phyloP scores from a whole-genome alignment of 345 rosid genomes.

The Nephelium lappaceum region DNA sequence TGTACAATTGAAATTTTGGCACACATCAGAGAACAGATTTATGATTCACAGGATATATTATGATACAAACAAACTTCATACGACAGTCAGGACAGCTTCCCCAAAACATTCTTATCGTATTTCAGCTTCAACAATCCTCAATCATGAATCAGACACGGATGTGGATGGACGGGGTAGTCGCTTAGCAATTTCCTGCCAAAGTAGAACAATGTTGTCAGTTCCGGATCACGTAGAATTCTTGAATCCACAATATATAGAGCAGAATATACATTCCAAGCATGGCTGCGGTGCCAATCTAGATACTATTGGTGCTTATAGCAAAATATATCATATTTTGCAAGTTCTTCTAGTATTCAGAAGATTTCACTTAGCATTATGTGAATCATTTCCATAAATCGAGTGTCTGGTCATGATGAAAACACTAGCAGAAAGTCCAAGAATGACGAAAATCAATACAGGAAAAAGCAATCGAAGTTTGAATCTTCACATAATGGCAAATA shows the following conservation, averaged over 20 bases:
- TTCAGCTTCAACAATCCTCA: conserved; percentile 19
- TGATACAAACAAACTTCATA: conserved; percentile 30
- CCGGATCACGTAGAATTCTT: background rate
- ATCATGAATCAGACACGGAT: conserved; percentile 41
- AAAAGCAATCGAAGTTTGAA: background rate
- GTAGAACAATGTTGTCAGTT: conserved; percentile 4
- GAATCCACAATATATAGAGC: background rate
- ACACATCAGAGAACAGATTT: conserved; percentile 10
- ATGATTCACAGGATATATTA: background rate
- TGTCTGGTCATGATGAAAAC: background rate
- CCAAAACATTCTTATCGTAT: conserved; percentile 4
- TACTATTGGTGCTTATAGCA: background rate
- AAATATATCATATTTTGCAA: background rate
- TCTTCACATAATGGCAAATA: background rate
- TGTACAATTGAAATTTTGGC: conserved; percentile 16
- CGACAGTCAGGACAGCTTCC: conserved; percentile 7
- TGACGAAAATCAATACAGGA: background rate
- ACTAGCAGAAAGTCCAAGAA: background rate
- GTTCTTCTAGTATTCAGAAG: background rate
- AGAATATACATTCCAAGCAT: background rate
- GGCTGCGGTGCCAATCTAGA: background rate
- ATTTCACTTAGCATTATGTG: background rate
- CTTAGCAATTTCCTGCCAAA: conserved; percentile 87
- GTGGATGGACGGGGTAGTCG: conserved; percentile 75
- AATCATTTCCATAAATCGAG: too few species aligned